phyloP scores from a whole-genome alignment of 805 yeast genomes.

The Candida taoyuanica region DNA sequence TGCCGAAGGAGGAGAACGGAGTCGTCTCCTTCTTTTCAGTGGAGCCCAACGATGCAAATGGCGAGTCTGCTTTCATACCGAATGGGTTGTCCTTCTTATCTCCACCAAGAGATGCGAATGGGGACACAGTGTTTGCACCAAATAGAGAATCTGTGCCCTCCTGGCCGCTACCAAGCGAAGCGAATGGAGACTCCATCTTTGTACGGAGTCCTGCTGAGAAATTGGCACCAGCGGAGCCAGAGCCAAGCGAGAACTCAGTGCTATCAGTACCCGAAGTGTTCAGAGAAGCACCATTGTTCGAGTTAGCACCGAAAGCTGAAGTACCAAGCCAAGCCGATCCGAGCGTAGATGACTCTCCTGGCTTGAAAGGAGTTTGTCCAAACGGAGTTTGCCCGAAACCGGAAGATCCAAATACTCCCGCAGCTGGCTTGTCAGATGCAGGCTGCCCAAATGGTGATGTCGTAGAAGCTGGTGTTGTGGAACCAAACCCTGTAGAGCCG shows the following conservation, averaged over 20 bases:
- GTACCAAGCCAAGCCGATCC: slow-evolving; percentile 23
- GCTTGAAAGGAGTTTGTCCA: background rate
- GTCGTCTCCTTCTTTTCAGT: background rate
- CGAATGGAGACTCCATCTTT: background rate
- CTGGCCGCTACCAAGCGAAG: background rate
- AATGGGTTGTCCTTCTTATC: slow-evolving; percentile 1
- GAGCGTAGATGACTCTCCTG: slow-evolving; percentile 3
- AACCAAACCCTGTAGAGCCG: background rate
- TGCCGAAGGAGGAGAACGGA: slow-evolving; percentile 1
- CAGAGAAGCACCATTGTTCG: background rate
- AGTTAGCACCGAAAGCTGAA: slow-evolving; percentile 11
- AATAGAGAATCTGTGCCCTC: too few species aligned
- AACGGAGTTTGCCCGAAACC: slow-evolving; percentile 7
- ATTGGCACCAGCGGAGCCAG: slow-evolving; percentile 2
- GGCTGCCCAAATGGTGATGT: slow-evolving; percentile 19
- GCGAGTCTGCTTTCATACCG: slow-evolving; percentile 5
- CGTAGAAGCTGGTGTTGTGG: slow-evolving; percentile 7
- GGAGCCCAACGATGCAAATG: slow-evolving; percentile 11
- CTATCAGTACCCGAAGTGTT: background rate
- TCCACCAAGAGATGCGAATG: slow-evolving; percentile 17
- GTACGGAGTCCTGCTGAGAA: background rate
- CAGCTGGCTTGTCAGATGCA: slow-evolving; percentile 9
- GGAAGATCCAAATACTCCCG: slow-evolving; percentile 19
- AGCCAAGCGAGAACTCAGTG: slow-evolving; percentile 14
- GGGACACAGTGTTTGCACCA: slow-evolving; percentile 4